Evolutionary conservation across 208 protist genomes (phyloP).

Genomic region (Acanthamoeba castellanii): DNA sequence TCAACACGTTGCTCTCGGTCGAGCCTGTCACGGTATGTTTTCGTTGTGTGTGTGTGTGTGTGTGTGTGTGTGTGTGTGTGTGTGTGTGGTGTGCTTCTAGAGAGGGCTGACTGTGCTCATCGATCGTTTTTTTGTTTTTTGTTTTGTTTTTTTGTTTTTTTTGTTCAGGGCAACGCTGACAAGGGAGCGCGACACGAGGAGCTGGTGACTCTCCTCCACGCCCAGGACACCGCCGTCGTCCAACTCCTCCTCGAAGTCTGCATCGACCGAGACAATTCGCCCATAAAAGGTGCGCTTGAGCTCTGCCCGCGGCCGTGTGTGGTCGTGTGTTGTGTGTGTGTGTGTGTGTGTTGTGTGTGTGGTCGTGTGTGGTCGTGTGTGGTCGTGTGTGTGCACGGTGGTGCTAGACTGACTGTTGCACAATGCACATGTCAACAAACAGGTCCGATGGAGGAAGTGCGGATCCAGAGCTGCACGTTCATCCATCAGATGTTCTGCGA

Average conservation of each 20-base stretch:
- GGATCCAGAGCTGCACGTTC: slow-evolving; percentile 79
- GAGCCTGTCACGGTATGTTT: background rate
- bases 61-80: no score
- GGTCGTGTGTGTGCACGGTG: background rate
- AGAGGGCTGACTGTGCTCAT: background rate
- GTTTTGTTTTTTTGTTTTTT: no score
- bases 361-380: no score
- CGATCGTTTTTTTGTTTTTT: no score
- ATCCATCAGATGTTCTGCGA: slow-evolving; percentile 85
- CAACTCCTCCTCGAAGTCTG: slow-evolving; percentile 81
- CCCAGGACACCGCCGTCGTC: slow-evolving; percentile 79
- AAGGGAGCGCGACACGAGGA: slow-evolving; percentile 70
- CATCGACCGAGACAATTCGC: slow-evolving; percentile 11
- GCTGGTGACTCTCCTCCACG: slow-evolving; percentile 77
- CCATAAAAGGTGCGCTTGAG: slow-evolving; percentile 9
- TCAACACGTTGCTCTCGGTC: slow-evolving; percentile 69
- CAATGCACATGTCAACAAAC: background rate
- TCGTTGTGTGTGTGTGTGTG: no score
- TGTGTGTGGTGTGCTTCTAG: background rate
- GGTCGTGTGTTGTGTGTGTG: background rate
- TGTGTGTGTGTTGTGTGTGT: background rate
- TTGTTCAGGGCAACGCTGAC: background rate
- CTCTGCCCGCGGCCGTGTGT: background rate
- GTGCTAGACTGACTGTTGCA: background rate
- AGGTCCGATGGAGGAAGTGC: slow-evolving; percentile 80